Evolutionary conservation across 1,139 yeast species (phyloP).

Genomic region (Diutina catenulata): DNA sequence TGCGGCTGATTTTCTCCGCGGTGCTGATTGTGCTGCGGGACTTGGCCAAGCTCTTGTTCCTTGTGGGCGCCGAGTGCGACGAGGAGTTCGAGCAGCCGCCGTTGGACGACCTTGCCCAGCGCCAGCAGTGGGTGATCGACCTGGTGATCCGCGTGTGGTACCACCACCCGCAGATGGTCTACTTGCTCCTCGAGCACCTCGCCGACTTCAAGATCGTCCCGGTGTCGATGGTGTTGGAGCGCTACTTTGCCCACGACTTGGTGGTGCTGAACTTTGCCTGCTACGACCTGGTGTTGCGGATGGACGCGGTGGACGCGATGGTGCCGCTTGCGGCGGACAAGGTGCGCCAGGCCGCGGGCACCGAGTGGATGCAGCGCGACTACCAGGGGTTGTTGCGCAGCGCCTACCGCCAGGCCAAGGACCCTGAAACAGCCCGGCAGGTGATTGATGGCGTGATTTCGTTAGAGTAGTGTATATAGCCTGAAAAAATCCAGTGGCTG

Average conservation of each 20-base stretch:
- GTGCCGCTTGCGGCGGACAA: background rate
- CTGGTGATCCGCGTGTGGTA: slow-evolving; percentile 70
- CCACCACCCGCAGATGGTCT: slow-evolving; percentile 72
- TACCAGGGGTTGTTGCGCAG: background rate
- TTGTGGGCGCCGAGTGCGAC: slow-evolving; percentile 22
- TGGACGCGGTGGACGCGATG: background rate
- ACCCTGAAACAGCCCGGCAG: background rate
- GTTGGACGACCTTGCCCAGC: slow-evolving; percentile 10
- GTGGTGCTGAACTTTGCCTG: slow-evolving; percentile 1
- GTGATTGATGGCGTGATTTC: background rate
- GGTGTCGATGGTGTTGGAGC: background rate
- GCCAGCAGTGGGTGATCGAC: slow-evolving; percentile 41
- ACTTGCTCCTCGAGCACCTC: slow-evolving; percentile 54
- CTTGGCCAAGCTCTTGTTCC: slow-evolving; percentile 35
- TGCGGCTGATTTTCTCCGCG: slow-evolving; percentile 82
- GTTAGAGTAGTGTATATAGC: background rate
- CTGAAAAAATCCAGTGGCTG: background rate
- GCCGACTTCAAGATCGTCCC: slow-evolving; percentile 32
- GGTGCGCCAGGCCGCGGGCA: background rate
- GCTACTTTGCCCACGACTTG: slow-evolving; percentile 1
- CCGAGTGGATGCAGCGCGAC: background rate
- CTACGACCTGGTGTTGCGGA: background rate
- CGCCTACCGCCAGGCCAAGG: background rate
- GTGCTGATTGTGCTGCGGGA: slow-evolving; percentile 56
- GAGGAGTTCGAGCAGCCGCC: slow-evolving; percentile 21